These are phyloP conservation scores for Galerina marginata DNA, from an alignment of 768 basidiomycete species.

Conservation along the genomic window DNA sequence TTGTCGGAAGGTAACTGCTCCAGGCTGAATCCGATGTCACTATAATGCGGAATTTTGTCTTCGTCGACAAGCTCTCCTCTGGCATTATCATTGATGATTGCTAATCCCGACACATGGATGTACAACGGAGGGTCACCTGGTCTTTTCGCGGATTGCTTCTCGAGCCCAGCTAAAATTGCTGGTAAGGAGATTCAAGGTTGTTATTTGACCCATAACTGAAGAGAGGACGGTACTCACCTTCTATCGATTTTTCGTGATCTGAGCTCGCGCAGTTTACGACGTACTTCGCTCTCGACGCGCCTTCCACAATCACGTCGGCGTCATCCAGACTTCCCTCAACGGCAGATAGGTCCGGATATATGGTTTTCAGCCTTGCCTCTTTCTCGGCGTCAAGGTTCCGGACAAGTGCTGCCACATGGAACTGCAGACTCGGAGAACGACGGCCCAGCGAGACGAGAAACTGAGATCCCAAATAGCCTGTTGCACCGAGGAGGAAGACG, in stretches of 20 bases:
- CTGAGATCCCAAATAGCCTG: constrained; percentile 49
- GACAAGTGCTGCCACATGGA: constrained; percentile 41
- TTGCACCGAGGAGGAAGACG: constrained; percentile 48
- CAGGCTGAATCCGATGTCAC: constrained; percentile 42
- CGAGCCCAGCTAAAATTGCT: constrained; percentile 40
- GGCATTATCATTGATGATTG: constrained; percentile 44
- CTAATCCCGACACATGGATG: constrained; percentile 49
- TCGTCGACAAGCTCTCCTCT: constrained; percentile 41
- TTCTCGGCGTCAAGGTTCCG: constrained; percentile 37
- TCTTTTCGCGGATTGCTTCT: constrained; percentile 35
- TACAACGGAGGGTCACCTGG: constrained; percentile 46
- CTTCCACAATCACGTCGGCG: constrained; percentile 35
- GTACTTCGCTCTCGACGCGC: constrained; percentile 39
- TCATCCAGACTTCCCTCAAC: constrained; percentile 46
- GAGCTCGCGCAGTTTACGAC: constrained; percentile 48
- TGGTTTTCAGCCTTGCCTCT: constrained; percentile 28
- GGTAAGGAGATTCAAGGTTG: not conserved
- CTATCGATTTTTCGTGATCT: constrained; percentile 39
- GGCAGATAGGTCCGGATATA: constrained; percentile 39
- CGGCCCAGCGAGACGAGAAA: constrained; percentile 34
- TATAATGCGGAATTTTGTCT: constrained; percentile 35
- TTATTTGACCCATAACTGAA: not conserved
- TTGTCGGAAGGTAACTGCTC: constrained; percentile 28
- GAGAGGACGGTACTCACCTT: constrained; percentile 24
- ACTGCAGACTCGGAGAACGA: constrained; percentile 21